Base-by-base conservation (phyloP, 2,329 filamentous ascomycete genomes). In the Penicillium decumbens region DNA sequence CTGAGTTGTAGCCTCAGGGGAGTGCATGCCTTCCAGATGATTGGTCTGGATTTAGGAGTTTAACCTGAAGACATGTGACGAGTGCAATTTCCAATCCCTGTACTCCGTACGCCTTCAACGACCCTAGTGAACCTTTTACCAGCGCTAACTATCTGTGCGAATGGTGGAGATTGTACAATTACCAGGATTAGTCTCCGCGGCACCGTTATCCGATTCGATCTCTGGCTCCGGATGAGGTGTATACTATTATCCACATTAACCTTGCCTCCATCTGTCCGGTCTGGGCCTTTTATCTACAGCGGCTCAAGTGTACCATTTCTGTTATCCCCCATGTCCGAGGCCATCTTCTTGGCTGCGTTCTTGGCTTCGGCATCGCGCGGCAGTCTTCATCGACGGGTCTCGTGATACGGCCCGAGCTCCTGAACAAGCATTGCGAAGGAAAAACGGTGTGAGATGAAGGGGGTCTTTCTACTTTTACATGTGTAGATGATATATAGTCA, bases 61-160 rank as follows among this genome's bases (percentile, higher is more conserved):
- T 20, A 37, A 37, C 15, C 33, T 35, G 20, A 7, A 18, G 18
- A 37, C 18, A 37, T 37, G 33, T 57, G 56, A 58, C 41, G 41
- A 43, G 25, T 55, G 45, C 30, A 46, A 51, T 52, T 44, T 45
- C 48, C 49, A 15, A 57, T 46, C 50, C 52, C 29, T 49, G 54
- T 39, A 23, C 25, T 27, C 24, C 24, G 24, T 27, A 39, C 47
- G 32, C 41, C 27, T 43, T 38, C 47, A 49, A 28, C 43, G 43
- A 51, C 51, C 49, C 33, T 29, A 47, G 40, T 48, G 40, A 29
- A 27, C 40, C 5, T 41, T 40, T 41, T 27, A 20, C 37, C 44
- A 30, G 23, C 29, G 44, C 46, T 28, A 37, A 20, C 47, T 37
- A 37, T 20, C 47, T 37, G 33, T 37, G 33, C 38, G n/a, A 25